Evolutionary conservation across 2,329 filamentous ascomycete species (phyloP).

Genomic region (Cordyceps farinosa): DNA sequence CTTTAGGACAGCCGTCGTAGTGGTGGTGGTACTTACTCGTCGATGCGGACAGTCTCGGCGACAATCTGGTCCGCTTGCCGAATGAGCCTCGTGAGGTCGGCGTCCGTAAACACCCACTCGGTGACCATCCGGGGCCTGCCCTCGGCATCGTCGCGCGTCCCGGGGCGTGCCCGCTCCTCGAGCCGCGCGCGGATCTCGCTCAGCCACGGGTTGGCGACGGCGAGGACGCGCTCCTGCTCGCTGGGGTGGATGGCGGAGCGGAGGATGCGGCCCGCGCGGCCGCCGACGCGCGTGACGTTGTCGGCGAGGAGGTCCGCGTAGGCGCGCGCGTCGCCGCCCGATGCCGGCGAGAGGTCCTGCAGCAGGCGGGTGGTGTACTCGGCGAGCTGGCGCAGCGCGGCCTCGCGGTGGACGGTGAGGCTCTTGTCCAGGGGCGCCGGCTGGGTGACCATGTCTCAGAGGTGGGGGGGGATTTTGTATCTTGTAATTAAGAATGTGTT

Average conservation of each 20-base stretch:
- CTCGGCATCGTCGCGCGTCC: background rate
- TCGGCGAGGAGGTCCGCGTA: conserved; percentile 16
- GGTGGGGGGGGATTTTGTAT: too few relatives aligned
- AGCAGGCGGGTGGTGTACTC: conserved; percentile 1
- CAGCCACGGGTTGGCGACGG: background rate
- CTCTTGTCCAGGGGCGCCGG: background rate
- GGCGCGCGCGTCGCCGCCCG: background rate
- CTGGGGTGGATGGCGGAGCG: background rate
- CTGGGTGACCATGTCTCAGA: conserved; percentile 4
- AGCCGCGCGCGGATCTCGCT: background rate
- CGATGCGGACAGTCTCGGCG: background rate
- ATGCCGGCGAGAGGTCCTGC: background rate
- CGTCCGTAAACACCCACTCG: conserved; percentile 9
- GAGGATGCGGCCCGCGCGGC: background rate
- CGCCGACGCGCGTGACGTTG: background rate
- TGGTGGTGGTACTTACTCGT: background rate
- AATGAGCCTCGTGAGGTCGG: background rate
- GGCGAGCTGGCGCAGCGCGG: conserved; percentile 7
- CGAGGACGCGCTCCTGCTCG: conserved; percentile 12
- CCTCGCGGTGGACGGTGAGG: conserved; percentile 13
- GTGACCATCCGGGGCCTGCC: background rate
- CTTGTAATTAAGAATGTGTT: too few relatives aligned
- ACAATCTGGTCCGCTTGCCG: background rate
- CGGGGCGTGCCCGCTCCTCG: background rate
- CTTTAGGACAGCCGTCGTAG: background rate